phyloP scores from a whole-genome alignment of 176 grass and related monocot species.

The Elymus sibiricus region DNA sequence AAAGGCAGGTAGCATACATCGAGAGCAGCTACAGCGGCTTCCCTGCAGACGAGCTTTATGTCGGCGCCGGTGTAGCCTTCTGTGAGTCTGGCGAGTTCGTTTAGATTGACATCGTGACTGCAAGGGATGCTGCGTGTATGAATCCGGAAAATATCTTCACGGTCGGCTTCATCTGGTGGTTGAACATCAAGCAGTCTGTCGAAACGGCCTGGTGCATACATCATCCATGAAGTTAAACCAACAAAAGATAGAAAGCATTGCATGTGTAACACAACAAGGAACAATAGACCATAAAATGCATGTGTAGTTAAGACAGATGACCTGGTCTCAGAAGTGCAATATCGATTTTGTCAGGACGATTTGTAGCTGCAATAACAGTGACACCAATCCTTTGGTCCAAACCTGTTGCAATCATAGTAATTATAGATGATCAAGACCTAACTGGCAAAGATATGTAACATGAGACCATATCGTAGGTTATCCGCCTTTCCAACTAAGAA shows the following conservation, averaged over 20 bases:
- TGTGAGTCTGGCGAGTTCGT: slow-evolving; percentile 77
- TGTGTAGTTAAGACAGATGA: slow-evolving; percentile 19
- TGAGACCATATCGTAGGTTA: neutral
- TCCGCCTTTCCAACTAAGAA: neutral
- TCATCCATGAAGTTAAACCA: slow-evolving; percentile 23
- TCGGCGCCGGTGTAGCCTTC: slow-evolving; percentile 88
- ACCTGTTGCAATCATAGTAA: slow-evolving; percentile 48
- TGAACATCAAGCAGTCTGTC: slow-evolving; percentile 89
- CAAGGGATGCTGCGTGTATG: slow-evolving; percentile 66
- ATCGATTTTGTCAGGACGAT: slow-evolving; percentile 97
- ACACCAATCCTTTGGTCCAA: slow-evolving; percentile 66
- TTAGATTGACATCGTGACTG: slow-evolving; percentile 47
- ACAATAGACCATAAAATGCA: slow-evolving; percentile 3
- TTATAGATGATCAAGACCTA: neutral
- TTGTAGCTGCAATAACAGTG: slow-evolving; percentile 92
- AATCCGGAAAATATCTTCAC: slow-evolving; percentile 74
- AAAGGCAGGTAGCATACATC: slow-evolving; percentile 55
- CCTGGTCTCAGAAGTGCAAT: slow-evolving; percentile 86
- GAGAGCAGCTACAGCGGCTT: slow-evolving; percentile 79
- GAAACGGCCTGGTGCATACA: slow-evolving; percentile 62
- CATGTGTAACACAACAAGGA: neutral
- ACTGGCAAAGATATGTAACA: neutral
- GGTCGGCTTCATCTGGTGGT: slow-evolving; percentile 66
- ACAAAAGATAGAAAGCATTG: neutral
- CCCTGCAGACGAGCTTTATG: slow-evolving; percentile 85